These are phyloP conservation scores for Apostasia shenzhenica DNA, from an alignment of 106 monocot genomes.

Conservation along the genomic window DNA sequence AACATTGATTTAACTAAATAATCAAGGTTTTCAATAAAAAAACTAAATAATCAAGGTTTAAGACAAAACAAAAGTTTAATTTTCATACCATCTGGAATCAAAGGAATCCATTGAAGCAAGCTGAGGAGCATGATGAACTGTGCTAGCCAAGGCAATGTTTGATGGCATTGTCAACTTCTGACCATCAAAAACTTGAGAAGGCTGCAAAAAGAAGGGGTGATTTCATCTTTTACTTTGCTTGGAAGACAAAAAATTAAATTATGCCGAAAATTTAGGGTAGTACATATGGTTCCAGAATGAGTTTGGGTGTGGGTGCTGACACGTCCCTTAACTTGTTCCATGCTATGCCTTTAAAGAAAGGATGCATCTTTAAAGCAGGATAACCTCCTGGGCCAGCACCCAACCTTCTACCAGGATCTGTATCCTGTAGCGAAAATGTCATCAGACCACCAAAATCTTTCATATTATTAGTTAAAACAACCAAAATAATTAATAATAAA, in stretches of 20 bases:
- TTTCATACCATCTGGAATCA: constrained; percentile 82
- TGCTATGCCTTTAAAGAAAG: constrained; percentile 58
- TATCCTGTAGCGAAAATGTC: constrained; percentile 29
- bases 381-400: constrained; percentile 60
- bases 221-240: background rate
- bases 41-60: background rate
- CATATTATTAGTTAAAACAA: no score
- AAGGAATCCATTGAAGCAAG: constrained; percentile 86
- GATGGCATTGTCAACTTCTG: constrained; percentile 55
- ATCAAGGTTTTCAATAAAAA: background rate
- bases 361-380: constrained; percentile 55
- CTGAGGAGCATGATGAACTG: constrained; percentile 22
- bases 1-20: no score
- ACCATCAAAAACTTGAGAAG: constrained; percentile 32
- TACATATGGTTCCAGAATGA: constrained; percentile 40
- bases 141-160: constrained; percentile 34
- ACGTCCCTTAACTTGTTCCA: constrained; percentile 40
- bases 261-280: background rate
- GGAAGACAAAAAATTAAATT: background rate
- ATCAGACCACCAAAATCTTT: background rate
- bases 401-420: constrained; percentile 50
- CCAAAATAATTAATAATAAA: no score
- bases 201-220: constrained; percentile 28
- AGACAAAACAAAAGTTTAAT: background rate
- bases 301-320: constrained; percentile 48